Percentiles rank a stretch among this genome's conserved stretches.
phyloP scores from a whole-genome alignment of 2,329 filamentous ascomycete species.

The Pestalotiopsis sp. region DNA sequence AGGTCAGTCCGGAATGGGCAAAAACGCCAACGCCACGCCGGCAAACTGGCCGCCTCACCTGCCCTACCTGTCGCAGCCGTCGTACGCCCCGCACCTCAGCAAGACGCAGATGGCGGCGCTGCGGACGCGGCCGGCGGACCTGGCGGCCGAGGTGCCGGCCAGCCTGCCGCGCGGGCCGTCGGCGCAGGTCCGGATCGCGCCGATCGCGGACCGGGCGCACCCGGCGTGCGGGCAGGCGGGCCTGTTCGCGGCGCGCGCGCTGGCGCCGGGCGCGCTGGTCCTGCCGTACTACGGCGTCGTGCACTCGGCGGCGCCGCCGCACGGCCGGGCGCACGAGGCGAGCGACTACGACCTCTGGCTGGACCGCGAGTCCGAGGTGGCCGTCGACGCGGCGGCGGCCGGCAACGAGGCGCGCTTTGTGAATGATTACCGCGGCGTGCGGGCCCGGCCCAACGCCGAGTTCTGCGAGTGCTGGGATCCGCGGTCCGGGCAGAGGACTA shows the following conservation, averaged over 20 bases:
- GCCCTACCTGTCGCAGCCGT: slow-evolving; percentile 54
- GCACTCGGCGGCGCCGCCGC: slow-evolving; percentile 43
- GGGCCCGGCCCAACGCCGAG: slow-evolving; percentile 56
- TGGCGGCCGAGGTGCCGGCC: slow-evolving; percentile 34
- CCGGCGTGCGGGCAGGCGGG: slow-evolving; percentile 62
- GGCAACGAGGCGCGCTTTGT: slow-evolving; percentile 70
- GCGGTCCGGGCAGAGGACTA: slow-evolving; percentile 52
- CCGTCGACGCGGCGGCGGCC: slow-evolving; percentile 59
- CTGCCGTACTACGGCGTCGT: slow-evolving; percentile 64
- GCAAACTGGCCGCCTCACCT: slow-evolving; percentile 61
- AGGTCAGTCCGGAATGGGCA: slow-evolving; percentile 23
- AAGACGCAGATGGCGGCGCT: slow-evolving; percentile 42
- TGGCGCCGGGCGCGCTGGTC: slow-evolving; percentile 58
- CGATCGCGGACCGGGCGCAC: slow-evolving; percentile 53
- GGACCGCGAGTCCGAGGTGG: slow-evolving; percentile 56
- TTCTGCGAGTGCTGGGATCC: slow-evolving; percentile 62
- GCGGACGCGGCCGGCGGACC: slow-evolving; percentile 33
- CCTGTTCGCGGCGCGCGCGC: slow-evolving; percentile 58
- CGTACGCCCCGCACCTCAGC: slow-evolving; percentile 49
- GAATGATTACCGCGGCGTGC: slow-evolving; percentile 67
- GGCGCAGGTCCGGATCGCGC: slow-evolving; percentile 54
- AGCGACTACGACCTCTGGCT: slow-evolving; percentile 70
- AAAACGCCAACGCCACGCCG: slow-evolving; percentile 34
- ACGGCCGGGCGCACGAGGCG: slow-evolving; percentile 36
- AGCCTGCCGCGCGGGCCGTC: slow-evolving; percentile 45